Percentiles rank a stretch among this genome's conserved stretches.
These are phyloP conservation scores for Beauveria rudraprayagi DNA, from an alignment of 2,329 filamentous ascomycete species.

Conservation along the genomic window DNA sequence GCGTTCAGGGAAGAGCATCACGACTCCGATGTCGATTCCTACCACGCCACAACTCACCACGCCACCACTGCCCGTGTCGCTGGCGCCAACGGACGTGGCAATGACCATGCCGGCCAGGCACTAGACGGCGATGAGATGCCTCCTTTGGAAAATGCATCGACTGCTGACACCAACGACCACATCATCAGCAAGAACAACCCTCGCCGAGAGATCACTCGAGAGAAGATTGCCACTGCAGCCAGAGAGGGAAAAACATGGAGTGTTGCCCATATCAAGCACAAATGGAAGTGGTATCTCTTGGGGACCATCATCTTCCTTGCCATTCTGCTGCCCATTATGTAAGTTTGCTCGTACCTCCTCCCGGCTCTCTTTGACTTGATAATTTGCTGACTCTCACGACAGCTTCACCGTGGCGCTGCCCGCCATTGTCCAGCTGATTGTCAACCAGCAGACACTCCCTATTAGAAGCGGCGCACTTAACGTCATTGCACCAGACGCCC, in stretches of 20 bases:
- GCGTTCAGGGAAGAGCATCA: slow-evolving; percentile 6
- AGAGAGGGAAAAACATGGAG: not conserved
- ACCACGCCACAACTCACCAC: not conserved
- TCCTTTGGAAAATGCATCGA: not conserved
- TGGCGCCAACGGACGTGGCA: not conserved
- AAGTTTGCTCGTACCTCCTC: not conserved
- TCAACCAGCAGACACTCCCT: slow-evolving; percentile 33
- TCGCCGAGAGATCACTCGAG: slow-evolving; percentile 24
- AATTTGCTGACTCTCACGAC: not conserved
- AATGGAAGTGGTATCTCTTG: slow-evolving; percentile 37
- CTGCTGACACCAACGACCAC: not conserved
- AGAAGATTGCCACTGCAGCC: not conserved
- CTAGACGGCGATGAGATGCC: not conserved
- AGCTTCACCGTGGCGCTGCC: slow-evolving; percentile 41
- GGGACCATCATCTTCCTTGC: slow-evolving; percentile 20
- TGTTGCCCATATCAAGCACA: slow-evolving; percentile 33
- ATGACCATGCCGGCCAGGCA: not conserved
- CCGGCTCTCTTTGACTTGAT: not conserved
- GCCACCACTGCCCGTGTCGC: not conserved
- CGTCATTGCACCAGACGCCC: slow-evolving; percentile 23
- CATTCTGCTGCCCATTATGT: slow-evolving; percentile 12
- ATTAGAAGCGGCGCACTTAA: slow-evolving; percentile 28
- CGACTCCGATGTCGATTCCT: not conserved
- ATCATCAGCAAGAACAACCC: slow-evolving; percentile 7
- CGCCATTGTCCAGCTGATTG: slow-evolving; percentile 35